These are phyloP conservation scores for Globisporangium yorkense DNA, from an alignment of 352 stramenopile species.

Conservation along the genomic window DNA sequence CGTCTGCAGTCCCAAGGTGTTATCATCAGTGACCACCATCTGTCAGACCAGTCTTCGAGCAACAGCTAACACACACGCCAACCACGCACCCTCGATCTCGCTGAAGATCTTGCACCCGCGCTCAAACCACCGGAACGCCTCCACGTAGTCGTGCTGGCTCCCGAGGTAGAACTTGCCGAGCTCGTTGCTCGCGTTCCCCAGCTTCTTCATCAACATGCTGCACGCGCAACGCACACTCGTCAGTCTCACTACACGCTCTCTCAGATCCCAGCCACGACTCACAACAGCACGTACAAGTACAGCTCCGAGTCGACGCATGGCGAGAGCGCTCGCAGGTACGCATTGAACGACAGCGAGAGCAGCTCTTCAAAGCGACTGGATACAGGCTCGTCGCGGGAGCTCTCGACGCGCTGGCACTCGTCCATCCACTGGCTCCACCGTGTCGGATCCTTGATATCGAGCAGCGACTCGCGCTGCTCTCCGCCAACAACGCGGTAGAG, in stretches of 20 bases:
- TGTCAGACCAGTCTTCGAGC: background rate
- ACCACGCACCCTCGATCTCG: conserved; percentile 65
- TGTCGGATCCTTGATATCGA: background rate
- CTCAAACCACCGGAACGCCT: conserved; percentile 75
- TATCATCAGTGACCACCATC: background rate
- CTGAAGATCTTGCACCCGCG: conserved; percentile 72
- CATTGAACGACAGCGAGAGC: conserved; percentile 52
- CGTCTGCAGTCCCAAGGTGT: conserved; percentile 26
- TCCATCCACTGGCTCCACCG: conserved; percentile 4
- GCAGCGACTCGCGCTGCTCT: conserved; percentile 25
- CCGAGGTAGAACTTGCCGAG: conserved; percentile 68
- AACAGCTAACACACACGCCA: background rate
- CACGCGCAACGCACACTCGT: conserved; percentile 6
- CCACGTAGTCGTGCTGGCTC: conserved; percentile 30
- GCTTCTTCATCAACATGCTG: conserved; percentile 83
- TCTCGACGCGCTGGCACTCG: background rate
- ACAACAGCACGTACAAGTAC: conserved; percentile 61
- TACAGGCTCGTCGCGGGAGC: background rate
- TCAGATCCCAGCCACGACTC: background rate
- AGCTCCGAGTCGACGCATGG: conserved; percentile 64
- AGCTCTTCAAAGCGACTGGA: conserved; percentile 10
- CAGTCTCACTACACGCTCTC: background rate
- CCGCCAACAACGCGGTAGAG: conserved; percentile 50
- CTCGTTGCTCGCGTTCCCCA: conserved; percentile 84
- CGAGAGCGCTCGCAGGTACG: conserved; percentile 60